These are phyloP conservation scores for Crithidia brevicula DNA, from an alignment of 208 protist species.

Conservation along the genomic window DNA sequence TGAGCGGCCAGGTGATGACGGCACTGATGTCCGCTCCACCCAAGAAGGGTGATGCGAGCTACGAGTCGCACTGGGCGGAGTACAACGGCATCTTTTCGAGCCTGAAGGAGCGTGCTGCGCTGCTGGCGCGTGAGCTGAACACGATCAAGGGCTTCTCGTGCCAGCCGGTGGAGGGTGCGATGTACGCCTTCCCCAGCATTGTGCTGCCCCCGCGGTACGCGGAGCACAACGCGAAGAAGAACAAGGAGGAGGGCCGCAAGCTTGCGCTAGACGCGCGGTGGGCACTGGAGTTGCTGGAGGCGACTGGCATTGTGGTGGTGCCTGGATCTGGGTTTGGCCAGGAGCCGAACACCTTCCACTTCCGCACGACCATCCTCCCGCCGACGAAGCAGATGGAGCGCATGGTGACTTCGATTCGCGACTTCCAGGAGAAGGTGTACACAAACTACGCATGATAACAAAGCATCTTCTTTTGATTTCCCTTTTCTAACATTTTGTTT, in stretches of 20 bases:
- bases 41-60: conserved; percentile 88
- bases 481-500: neutral
- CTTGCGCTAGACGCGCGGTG: conserved; percentile 95
- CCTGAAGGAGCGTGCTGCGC: conserved; percentile 64
- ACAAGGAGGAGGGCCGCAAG: conserved; percentile 64
- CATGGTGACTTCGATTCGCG: conserved; percentile 71
- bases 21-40: conserved; percentile 97
- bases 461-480: neutral
- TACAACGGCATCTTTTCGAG: conserved; percentile 77
- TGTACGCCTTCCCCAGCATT: conserved; percentile 99
- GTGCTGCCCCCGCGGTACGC: conserved; percentile 84
- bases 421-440: conserved; percentile 74
- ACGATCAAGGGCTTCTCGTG: conserved; percentile 93
- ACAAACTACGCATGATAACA: conserved; percentile 37
- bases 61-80: conserved; percentile 87
- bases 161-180: conserved; percentile 93
- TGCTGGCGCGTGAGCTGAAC: conserved; percentile 91
- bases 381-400: conserved; percentile 95
- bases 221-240: conserved; percentile 55
- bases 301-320: conserved; percentile 95
- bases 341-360: conserved; percentile 96
- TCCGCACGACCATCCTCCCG: conserved; percentile 99
- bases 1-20: conserved; percentile 94
- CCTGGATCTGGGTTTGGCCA: conserved; percentile 97
- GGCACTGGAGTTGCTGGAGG: conserved; percentile 96